Conservation (phyloP, 768 basidiomycete species). For the Sarcodon aspratus region DNA sequence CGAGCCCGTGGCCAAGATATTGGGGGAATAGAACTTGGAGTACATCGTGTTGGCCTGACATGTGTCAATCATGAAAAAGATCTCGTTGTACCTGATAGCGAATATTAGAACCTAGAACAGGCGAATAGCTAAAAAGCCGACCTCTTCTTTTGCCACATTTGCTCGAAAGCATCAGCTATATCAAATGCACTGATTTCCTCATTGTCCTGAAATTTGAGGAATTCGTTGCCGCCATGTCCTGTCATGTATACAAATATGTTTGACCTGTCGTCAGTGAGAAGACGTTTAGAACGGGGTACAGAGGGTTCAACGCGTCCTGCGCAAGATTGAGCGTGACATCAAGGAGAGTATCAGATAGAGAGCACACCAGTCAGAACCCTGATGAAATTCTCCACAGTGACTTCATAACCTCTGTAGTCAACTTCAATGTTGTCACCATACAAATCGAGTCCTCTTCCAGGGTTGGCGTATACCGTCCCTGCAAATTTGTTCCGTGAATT, state of each 20-base stretch:
- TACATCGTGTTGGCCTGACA: conserved; percentile 98
- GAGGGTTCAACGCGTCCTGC: conserved; percentile 80
- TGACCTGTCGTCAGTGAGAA: conserved; percentile 80
- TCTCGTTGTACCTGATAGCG: conserved; percentile 70
- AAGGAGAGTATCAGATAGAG: neutral
- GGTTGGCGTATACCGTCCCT: conserved; percentile 86
- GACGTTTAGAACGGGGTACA: conserved; percentile 83
- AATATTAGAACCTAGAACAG: neutral
- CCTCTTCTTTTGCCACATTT: conserved; percentile 98
- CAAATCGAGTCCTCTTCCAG: conserved; percentile 70
- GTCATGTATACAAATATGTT: conserved; percentile 99
- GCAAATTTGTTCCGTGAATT: conserved; percentile 88
- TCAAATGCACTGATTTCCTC: conserved; percentile 97
- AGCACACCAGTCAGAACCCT: conserved; percentile 78
- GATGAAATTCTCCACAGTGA: conserved; percentile 94
- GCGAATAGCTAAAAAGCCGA: conserved; percentile 18
- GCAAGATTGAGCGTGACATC: neutral
- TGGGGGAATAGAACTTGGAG: conserved; percentile 85
- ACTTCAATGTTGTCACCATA: conserved; percentile 98
- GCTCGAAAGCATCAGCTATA: conserved; percentile 95
- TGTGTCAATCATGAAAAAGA: conserved; percentile 97
- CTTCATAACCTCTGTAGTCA: conserved; percentile 96
- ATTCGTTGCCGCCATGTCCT: conserved; percentile 96
- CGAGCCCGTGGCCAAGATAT: conserved; percentile 86
- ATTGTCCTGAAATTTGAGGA: conserved; percentile 97